phyloP scores from a whole-genome alignment of 1,284 basidiomycete species.

The Heimioporus punctisporus region DNA sequence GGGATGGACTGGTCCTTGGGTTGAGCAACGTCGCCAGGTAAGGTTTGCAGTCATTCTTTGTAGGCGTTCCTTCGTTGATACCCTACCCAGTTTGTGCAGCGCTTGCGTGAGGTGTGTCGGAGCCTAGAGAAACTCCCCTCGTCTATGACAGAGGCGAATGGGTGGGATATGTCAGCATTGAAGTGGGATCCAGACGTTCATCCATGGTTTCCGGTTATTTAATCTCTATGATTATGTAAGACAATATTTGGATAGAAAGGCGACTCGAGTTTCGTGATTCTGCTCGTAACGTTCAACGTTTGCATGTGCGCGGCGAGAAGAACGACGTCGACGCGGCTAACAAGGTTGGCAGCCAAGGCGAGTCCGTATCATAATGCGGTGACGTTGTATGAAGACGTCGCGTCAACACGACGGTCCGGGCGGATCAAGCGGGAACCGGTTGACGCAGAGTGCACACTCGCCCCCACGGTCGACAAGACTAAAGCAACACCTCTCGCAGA shows the following conservation, averaged over 20 bases:
- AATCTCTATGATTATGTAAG: no score
- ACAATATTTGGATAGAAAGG: no score
- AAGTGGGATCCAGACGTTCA: neutral
- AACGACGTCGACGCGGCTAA: constrained; percentile 11
- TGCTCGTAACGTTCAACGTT: no score
- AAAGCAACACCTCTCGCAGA: neutral
- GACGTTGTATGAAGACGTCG: constrained; percentile 37
- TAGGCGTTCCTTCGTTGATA: neutral
- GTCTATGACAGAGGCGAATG: neutral
- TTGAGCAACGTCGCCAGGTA: no score
- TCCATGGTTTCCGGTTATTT: neutral
- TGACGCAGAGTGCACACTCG: neutral
- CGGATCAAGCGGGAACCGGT: neutral
- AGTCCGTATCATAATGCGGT: constrained; percentile 47
- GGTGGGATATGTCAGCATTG: neutral
- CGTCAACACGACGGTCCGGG: neutral
- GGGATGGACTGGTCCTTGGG: neutral
- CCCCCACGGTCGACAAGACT: neutral
- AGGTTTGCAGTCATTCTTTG: neutral
- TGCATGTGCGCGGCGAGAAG: constrained; percentile 22
- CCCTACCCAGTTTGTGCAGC: neutral
- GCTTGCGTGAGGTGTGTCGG: neutral
- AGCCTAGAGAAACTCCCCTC: neutral
- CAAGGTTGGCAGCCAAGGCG: constrained; percentile 37
- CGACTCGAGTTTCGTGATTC: no score